These are phyloP conservation scores for Penicillium nordicum DNA, from an alignment of 2,329 filamentous ascomycete species.

Conservation along the genomic window DNA sequence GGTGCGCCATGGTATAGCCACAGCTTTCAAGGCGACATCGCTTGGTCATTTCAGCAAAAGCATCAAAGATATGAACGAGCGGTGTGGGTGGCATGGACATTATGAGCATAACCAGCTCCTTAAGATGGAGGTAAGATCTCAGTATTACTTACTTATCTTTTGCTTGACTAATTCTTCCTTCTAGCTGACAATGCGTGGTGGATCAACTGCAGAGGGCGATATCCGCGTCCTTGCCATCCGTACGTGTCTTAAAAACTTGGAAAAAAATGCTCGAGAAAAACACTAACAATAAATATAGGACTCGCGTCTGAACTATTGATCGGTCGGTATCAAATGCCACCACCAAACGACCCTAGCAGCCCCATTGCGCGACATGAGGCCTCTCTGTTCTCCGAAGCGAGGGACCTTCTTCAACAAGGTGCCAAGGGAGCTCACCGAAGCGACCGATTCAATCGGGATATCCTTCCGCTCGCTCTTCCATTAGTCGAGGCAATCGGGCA, in stretches of 20 bases:
- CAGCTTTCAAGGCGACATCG: slow-evolving; percentile 10
- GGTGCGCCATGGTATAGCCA: slow-evolving; percentile 12
- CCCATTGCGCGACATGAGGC: slow-evolving; percentile 13
- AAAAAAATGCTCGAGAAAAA: neutral
- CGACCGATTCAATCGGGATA: neutral
- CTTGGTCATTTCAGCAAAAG: slow-evolving; percentile 9
- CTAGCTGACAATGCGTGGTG: slow-evolving; percentile 5
- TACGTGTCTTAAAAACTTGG: slow-evolving; percentile 4
- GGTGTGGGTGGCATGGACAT: slow-evolving; percentile 13
- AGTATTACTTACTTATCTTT: neutral
- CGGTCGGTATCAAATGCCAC: slow-evolving; percentile 23
- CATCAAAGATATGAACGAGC: slow-evolving; percentile 9
- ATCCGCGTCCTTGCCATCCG: slow-evolving; percentile 17
- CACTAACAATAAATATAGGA: slow-evolving; percentile 10
- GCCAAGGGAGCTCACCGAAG: neutral
- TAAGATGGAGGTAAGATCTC: slow-evolving; percentile 6
- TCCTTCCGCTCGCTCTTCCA: neutral
- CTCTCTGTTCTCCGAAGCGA: neutral
- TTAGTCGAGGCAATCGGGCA: neutral
- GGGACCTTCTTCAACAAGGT: neutral
- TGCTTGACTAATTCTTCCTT: neutral
- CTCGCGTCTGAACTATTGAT: slow-evolving; percentile 26
- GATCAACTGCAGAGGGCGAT: slow-evolving; percentile 19
- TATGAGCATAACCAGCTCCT: slow-evolving; percentile 9
- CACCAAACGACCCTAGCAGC: slow-evolving; percentile 6